These are phyloP conservation scores for Tetracladium setigerum DNA, from an alignment of 495 filamentous ascomycete genomes.

Conservation along the genomic window DNA sequence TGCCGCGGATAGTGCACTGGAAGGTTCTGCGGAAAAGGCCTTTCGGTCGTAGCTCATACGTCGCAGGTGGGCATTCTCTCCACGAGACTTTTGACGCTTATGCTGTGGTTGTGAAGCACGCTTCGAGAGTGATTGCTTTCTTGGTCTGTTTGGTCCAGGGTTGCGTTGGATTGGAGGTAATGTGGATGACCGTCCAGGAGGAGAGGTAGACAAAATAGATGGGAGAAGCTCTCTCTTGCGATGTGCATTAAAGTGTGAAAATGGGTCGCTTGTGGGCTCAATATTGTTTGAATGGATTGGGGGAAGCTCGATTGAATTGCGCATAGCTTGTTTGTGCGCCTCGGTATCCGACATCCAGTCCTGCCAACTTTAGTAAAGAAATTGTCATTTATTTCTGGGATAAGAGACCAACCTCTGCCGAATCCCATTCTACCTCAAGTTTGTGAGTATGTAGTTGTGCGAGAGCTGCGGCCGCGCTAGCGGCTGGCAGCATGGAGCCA, in stretches of 20 bases:
- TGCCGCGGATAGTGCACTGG: conserved; percentile 66
- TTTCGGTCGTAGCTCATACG: conserved; percentile 71
- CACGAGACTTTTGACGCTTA: conserved; percentile 64
- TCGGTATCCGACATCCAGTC: conserved; percentile 38
- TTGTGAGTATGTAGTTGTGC: conserved; percentile 83
- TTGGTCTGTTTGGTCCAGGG: conserved; percentile 47
- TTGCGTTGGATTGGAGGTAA: conserved; percentile 73
- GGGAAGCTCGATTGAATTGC: conserved; percentile 60
- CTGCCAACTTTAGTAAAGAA: conserved; percentile 13
- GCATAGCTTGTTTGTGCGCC: conserved; percentile 45
- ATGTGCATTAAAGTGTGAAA: conserved; percentile 51
- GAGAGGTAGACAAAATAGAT: conserved; percentile 71
- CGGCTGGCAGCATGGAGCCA: conserved; percentile 53
- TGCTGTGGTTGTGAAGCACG: conserved; percentile 65
- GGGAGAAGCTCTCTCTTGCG: conserved; percentile 68
- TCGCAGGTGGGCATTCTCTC: conserved; percentile 40
- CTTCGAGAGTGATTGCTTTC: conserved; percentile 79
- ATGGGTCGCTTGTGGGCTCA: conserved; percentile 64
- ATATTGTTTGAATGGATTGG: conserved; percentile 49
- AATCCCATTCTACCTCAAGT: conserved; percentile 74
- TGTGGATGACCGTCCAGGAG: conserved; percentile 79
- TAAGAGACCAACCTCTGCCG: conserved; percentile 61
- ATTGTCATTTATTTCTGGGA: conserved; percentile 1
- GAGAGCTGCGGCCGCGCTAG: conserved; percentile 76
- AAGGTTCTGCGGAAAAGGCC: conserved; percentile 76